These are phyloP conservation scores for Infundibulicybe gibba DNA, from an alignment of 768 basidiomycete species.

Conservation along the genomic window DNA sequence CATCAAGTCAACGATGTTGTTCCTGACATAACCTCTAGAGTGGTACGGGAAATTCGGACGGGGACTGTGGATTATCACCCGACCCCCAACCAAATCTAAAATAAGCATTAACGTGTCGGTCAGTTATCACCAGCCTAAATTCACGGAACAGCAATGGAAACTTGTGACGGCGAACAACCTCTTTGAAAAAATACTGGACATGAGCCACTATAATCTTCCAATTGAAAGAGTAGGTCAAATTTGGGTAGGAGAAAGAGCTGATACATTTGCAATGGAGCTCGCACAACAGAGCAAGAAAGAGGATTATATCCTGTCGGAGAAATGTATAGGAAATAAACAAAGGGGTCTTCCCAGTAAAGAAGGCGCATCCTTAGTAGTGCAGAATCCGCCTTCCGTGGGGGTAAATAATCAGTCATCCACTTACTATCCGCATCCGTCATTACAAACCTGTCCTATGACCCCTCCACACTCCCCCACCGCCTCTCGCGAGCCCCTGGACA, in stretches of 20 bases:
- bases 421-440: too few species aligned
- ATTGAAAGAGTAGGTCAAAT: constrained; percentile 21
- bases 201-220: constrained; percentile 12
- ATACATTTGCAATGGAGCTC: constrained; percentile 17
- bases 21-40: not conserved
- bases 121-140: constrained; percentile 21
- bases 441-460: too few species aligned
- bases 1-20: not conserved
- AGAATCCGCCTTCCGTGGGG: too few species aligned
- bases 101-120: constrained; percentile 26
- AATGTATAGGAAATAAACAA: too few species aligned
- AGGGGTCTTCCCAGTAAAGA: too few species aligned
- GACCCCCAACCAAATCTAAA: constrained; percentile 19
- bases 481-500: too few species aligned
- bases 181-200: constrained; percentile 3
- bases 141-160: constrained; percentile 17
- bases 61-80: constrained; percentile 19
- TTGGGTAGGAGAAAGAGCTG: constrained; percentile 24
- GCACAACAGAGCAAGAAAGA: constrained; percentile 19
- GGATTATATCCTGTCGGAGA: not conserved
- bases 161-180: constrained; percentile 11
- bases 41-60: not conserved
- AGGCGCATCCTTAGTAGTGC: too few species aligned
- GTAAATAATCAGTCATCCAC: too few species aligned
- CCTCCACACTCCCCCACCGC: too few species aligned